phyloP scores from a whole-genome alignment of 768 basidiomycete genomes.

The Podaxis rugospora region DNA sequence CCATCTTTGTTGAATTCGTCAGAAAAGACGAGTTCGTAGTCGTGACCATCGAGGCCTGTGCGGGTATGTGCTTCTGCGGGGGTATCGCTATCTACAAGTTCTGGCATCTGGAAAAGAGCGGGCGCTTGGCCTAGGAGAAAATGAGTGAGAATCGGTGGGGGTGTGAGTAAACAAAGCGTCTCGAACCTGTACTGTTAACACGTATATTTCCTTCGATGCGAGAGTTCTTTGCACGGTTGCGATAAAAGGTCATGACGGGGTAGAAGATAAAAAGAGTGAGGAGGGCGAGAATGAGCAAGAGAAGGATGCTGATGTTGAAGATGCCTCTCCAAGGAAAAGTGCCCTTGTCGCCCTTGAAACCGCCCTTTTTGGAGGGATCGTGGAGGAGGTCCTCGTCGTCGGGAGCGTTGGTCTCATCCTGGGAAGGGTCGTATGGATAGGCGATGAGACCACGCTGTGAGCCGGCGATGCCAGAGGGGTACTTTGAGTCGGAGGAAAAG shows the following conservation, averaged over 20 bases:
- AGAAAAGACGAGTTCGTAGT: constrained; percentile 68
- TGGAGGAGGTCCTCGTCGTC: constrained; percentile 81
- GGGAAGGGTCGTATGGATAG: constrained; percentile 66
- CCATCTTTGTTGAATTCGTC: constrained; percentile 75
- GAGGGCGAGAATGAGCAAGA: constrained; percentile 56
- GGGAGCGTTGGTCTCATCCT: constrained; percentile 47
- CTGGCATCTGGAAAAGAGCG: constrained; percentile 49
- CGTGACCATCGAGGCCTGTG: constrained; percentile 67
- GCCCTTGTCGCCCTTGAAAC: constrained; percentile 19
- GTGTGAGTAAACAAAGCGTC: neutral
- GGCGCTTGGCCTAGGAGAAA: constrained; percentile 55
- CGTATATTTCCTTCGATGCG: constrained; percentile 59
- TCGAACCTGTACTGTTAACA: constrained; percentile 52
- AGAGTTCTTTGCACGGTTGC: constrained; percentile 28
- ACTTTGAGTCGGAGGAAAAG: constrained; percentile 61
- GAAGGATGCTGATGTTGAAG: constrained; percentile 65
- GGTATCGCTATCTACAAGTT: constrained; percentile 68
- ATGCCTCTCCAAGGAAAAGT: constrained; percentile 44
- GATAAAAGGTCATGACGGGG: constrained; percentile 59
- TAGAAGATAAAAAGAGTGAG: constrained; percentile 78
- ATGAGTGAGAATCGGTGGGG: neutral
- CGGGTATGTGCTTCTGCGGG: constrained; percentile 53
- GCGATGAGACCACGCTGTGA: constrained; percentile 45
- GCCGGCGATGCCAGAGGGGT: constrained; percentile 37
- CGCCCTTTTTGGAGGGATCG: constrained; percentile 40